Percentiles rank a stretch among this genome's conserved stretches.
Evolutionary conservation across 305 asterid species (phyloP).

Genomic region (Ruellia speciosa): DNA sequence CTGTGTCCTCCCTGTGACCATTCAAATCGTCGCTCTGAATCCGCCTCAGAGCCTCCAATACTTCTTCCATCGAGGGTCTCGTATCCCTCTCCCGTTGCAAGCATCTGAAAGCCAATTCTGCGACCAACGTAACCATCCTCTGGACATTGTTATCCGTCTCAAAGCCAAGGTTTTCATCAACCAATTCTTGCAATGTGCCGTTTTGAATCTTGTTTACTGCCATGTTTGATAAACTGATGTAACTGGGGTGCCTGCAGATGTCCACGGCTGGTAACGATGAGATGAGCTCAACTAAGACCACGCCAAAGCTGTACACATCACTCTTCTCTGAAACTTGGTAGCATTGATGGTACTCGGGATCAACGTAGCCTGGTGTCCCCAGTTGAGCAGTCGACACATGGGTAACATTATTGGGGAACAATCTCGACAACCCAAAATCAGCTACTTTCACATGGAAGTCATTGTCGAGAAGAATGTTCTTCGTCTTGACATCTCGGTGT

Average conservation of each 20-base stretch:
- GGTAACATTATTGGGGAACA: slow-evolving; percentile 62
- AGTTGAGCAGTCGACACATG: slow-evolving; percentile 94
- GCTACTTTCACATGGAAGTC: slow-evolving; percentile 85
- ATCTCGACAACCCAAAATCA: slow-evolving; percentile 71
- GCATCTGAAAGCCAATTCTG: slow-evolving; percentile 75
- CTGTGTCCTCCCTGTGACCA: too few species aligned
- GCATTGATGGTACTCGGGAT: slow-evolving; percentile 81
- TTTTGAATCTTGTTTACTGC: slow-evolving; percentile 65
- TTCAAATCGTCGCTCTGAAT: slow-evolving; percentile 46
- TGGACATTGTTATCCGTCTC: slow-evolving; percentile 32
- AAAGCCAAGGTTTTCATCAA: slow-evolving; percentile 50
- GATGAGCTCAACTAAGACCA: slow-evolving; percentile 58
- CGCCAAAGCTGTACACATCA: slow-evolving; percentile 76
- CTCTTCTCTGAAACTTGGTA: slow-evolving; percentile 84
- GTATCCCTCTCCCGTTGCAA: slow-evolving; percentile 69
- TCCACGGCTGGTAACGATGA: slow-evolving; percentile 72
- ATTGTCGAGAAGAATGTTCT: slow-evolving; percentile 62
- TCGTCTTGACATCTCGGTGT: slow-evolving; percentile 78
- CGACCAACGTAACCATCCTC: slow-evolving; percentile 52
- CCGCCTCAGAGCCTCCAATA: slow-evolving; percentile 36
- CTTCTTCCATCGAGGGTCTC: slow-evolving; percentile 84
- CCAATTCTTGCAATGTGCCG: slow-evolving; percentile 47
- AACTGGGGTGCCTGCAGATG: slow-evolving; percentile 46
- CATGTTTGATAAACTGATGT: slow-evolving; percentile 62
- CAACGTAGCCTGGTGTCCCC: slow-evolving; percentile 91